A percentile compares a stretch with the other conserved stretches of the same genome.
Conservation (phyloP, 2,329 filamentous ascomycete species). For the Diplocarpon rosae region DNA sequence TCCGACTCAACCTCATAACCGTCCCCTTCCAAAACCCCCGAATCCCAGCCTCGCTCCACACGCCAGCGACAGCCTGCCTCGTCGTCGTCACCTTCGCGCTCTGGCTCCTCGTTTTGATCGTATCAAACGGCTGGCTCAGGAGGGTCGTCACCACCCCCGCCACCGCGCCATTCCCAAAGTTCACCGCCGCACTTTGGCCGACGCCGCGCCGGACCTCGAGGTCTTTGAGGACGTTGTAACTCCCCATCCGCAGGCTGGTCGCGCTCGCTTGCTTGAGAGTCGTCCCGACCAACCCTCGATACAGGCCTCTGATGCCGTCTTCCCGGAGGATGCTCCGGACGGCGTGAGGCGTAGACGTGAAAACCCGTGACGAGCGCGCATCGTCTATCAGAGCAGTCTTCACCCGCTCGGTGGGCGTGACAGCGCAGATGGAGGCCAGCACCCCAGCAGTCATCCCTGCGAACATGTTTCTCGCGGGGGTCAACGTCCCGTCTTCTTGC, state of each 20-base stretch:
- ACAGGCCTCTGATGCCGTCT: conserved; percentile 33
- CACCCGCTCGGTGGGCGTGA: conserved; percentile 57
- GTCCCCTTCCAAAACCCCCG: conserved; percentile 56
- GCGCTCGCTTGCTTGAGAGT: conserved; percentile 38
- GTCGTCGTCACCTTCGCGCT: conserved; percentile 46
- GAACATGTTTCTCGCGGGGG: conserved; percentile 43
- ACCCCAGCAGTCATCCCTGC: conserved; percentile 55
- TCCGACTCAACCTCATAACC: conserved; percentile 53
- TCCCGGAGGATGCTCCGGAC: conserved; percentile 29
- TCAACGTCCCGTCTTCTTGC: conserved; percentile 41
- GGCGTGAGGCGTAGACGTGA: conserved; percentile 27
- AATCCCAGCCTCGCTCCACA: conserved; percentile 46
- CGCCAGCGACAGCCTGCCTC: conserved; percentile 41
- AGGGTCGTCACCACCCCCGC: conserved; percentile 51
- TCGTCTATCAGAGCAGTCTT: conserved; percentile 47
- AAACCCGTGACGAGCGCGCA: conserved; percentile 12
- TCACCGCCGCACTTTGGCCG: conserved; percentile 35
- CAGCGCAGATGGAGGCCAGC: conserved; percentile 50
- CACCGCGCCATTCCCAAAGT: conserved; percentile 50
- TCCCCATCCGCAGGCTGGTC: conserved; percentile 37
- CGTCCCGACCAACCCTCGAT: conserved; percentile 34
- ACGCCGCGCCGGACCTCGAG: conserved; percentile 29
- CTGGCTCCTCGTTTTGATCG: conserved; percentile 51
- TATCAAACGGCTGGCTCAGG: conserved; percentile 50
- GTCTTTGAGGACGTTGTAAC: conserved; percentile 39